Evolutionary conservation across 2,329 filamentous ascomycete genomes (phyloP).

Genomic region (Neurospora crassa): DNA sequence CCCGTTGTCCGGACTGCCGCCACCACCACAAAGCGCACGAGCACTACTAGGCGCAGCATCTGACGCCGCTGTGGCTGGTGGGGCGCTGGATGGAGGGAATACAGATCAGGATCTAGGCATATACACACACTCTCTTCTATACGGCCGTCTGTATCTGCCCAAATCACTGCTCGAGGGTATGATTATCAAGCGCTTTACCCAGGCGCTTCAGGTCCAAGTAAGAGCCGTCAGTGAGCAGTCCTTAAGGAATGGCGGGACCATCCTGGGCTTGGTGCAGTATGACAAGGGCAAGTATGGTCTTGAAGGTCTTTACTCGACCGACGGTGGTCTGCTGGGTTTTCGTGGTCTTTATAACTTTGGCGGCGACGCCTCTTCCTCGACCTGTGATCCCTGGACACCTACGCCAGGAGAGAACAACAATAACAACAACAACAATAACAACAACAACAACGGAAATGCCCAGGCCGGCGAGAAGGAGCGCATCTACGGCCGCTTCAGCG

Average conservation of each 20-base stretch:
- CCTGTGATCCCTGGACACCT: slow-evolving; percentile 12
- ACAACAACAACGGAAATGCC: slow-evolving; percentile 14
- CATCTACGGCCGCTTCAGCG: slow-evolving; percentile 75
- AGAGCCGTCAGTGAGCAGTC: slow-evolving; percentile 66
- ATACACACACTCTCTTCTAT: slow-evolving; percentile 51
- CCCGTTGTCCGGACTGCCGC: background rate
- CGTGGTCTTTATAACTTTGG: slow-evolving; percentile 94
- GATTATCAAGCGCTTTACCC: slow-evolving; percentile 68
- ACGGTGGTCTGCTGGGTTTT: slow-evolving; percentile 79
- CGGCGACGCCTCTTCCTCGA: slow-evolving; percentile 43
- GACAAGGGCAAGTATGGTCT: slow-evolving; percentile 80
- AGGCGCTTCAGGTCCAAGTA: slow-evolving; percentile 69
- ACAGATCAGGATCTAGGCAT: slow-evolving; percentile 1
- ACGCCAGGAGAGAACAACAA: slow-evolving; percentile 5
- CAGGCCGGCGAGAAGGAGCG: slow-evolving; percentile 39
- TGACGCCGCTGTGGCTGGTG: background rate
- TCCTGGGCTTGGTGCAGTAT: slow-evolving; percentile 66
- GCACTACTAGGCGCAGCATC: background rate
- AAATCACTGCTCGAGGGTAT: slow-evolving; percentile 79
- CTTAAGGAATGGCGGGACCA: slow-evolving; percentile 65
- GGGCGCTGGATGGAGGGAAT: slow-evolving; percentile 1
- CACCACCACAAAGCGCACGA: background rate
- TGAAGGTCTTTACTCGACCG: slow-evolving; percentile 86
- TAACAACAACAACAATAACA: slow-evolving; percentile 11
- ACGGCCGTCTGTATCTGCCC: slow-evolving; percentile 73